phyloP scores from a whole-genome alignment of 208 protist genomes.

The Crithidia sp. region DNA sequence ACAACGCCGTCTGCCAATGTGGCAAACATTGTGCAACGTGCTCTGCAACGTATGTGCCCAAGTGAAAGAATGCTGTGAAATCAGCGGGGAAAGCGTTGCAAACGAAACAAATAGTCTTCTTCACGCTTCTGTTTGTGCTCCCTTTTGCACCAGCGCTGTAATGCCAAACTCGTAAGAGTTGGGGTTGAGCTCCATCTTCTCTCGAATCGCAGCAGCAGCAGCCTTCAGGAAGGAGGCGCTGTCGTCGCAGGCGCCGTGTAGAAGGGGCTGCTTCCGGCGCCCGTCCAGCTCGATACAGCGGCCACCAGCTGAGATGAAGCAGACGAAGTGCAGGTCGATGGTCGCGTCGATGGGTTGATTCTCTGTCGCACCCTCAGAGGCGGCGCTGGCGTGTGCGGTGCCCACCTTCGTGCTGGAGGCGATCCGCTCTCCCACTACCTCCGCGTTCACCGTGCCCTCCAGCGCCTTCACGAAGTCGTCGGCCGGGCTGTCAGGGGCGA shows the following conservation, averaged over 20 bases:
- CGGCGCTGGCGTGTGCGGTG: slow-evolving; percentile 66
- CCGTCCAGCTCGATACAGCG: slow-evolving; percentile 95
- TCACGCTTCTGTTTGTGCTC: neutral
- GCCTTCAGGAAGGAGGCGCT: slow-evolving; percentile 70
- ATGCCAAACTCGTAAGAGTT: slow-evolving; percentile 78
- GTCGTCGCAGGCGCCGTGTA: slow-evolving; percentile 75
- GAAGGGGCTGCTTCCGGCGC: slow-evolving; percentile 78
- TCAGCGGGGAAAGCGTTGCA: too few species aligned
- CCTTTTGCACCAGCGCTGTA: slow-evolving; percentile 57
- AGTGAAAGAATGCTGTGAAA: too few species aligned
- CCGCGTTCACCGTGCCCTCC: neutral
- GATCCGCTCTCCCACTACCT: slow-evolving; percentile 46
- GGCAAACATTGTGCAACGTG: too few species aligned
- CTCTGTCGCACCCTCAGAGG: slow-evolving; percentile 67
- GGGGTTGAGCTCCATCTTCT: slow-evolving; percentile 76
- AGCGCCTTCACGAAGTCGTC: slow-evolving; percentile 2
- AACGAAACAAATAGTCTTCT: neutral
- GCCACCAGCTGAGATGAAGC: slow-evolving; percentile 85
- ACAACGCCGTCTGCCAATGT: too few species aligned
- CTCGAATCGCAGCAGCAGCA: slow-evolving; percentile 66
- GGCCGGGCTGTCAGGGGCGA: slow-evolving; percentile 47
- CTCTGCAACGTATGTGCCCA: too few species aligned
- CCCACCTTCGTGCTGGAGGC: slow-evolving; percentile 39
- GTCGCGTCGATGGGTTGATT: slow-evolving; percentile 63
- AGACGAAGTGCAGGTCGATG: slow-evolving; percentile 96